Evolutionary conservation across 176 grass and related monocot genomes (phyloP), one percentile per base, ranked within the genome.

Genomic region (Tillandsia fasciculata): DNA sequence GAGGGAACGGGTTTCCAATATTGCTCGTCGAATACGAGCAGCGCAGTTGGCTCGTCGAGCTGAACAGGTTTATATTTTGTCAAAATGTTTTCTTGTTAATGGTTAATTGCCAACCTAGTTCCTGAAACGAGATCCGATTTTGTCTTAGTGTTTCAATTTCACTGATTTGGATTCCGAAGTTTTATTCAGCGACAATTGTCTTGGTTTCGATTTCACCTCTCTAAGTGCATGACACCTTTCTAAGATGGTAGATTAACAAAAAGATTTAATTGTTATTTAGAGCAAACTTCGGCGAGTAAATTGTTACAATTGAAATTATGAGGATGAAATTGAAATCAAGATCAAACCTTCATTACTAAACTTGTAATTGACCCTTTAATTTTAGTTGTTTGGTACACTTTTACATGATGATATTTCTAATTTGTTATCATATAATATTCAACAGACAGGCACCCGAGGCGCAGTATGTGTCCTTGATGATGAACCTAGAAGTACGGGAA

Each of bases 391-490:
- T 28, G 13, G n/a, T 71, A 18, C 14, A 3, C 42, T 50, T 15
- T 28, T 14, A 64, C 48, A 7, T 74, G 1, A 42, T 63, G 13
- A 51, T 50, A 20, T 64, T n/a, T 74, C 48, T 52, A 65, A 74
- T 51, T 1, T 20, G 24, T 53, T 52, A 70, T 48, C 72, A 65
- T 70, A 14, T 73, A 81, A 48, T 82, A 47, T 74, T 49, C 15
- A 76, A 81, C 84, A 99, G 80, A 92, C 90, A 79, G 84, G 84
- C 58, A 90, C 93, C 63, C 69, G 70, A 70, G 94, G 84, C 33
- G 64, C 80, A 73, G 80, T 93, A 51, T 99, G 94, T 42, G 84
- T 93, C 78, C 89, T 99, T 73, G 94, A 99, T 83, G 94, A 99
- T 79, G 94, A 99, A 69, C 89, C 94, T 67, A 85, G 94, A 66